Percentiles rank a stretch among this genome's conserved stretches.
phyloP scores from a whole-genome alignment of 1,139 yeast species.

The Groenewaldozyma sp. region DNA sequence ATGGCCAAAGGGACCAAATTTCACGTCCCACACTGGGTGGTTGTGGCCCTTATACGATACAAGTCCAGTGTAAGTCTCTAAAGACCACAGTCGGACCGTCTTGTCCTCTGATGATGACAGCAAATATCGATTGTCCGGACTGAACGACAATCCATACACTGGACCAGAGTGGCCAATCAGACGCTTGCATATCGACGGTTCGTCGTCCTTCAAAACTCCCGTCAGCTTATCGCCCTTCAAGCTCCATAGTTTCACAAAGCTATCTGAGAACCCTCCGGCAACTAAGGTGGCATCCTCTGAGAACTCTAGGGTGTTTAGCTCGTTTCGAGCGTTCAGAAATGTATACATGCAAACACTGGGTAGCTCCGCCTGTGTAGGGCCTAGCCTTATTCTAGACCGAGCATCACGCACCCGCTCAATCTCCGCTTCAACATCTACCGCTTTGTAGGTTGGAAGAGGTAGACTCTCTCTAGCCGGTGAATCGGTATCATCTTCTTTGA shows the following conservation, averaged over 20 bases:
- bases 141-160: slow-evolving; percentile 80
- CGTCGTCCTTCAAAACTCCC: slow-evolving; percentile 56
- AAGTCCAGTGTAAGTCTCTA: slow-evolving; percentile 80
- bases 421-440: slow-evolving; percentile 69
- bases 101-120: slow-evolving; percentile 85
- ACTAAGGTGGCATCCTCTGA: slow-evolving; percentile 79
- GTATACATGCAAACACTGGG: slow-evolving; percentile 99
- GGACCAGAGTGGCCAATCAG: slow-evolving; percentile 92
- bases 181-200: slow-evolving; percentile 39
- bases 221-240: slow-evolving; percentile 79
- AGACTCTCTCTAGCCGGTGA: slow-evolving; percentile 66
- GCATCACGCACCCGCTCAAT: slow-evolving; percentile 75
- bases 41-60: slow-evolving; percentile 96
- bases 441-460: slow-evolving; percentile 80
- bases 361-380: slow-evolving; percentile 62
- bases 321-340: slow-evolving; percentile 89
- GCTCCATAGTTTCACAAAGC: slow-evolving; percentile 85
- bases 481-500: slow-evolving; percentile 30
- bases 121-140: slow-evolving; percentile 80
- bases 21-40: slow-evolving; percentile 96
- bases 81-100: slow-evolving; percentile 87
- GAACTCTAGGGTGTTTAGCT: slow-evolving; percentile 73
- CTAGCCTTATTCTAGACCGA: slow-evolving; percentile 59
- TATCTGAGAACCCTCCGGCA: slow-evolving; percentile 93
- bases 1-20: slow-evolving; percentile 90